Percentiles rank a stretch among this genome's conserved stretches.
Conservation (phyloP, 2,329 filamentous ascomycete species). For the Aspergillus tamarii region DNA sequence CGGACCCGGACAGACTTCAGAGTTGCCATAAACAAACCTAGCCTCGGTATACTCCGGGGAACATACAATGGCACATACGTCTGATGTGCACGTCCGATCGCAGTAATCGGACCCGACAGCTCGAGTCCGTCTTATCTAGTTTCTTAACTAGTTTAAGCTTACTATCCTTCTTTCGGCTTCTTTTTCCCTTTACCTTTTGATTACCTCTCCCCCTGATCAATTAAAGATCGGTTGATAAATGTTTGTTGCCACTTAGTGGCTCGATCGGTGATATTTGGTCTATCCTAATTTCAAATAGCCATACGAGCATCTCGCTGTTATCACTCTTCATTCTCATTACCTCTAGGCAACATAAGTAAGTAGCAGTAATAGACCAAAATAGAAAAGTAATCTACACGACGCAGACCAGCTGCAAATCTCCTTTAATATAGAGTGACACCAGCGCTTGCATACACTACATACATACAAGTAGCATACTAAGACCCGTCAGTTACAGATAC, state of each 20-base stretch:
- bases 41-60: not conserved
- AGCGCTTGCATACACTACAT: not conserved
- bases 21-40: not conserved
- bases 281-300: too few relatives aligned
- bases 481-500: not conserved
- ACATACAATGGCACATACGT: not conserved
- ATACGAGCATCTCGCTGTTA: not conserved
- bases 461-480: not conserved
- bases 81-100: not conserved
- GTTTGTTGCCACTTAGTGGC: not conserved
- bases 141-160: not conserved
- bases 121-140: not conserved
- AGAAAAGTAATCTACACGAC: not conserved
- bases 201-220: not conserved
- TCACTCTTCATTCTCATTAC: not conserved
- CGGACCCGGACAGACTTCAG: too few relatives aligned
- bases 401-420: not conserved
- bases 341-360: not conserved
- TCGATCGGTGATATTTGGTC: not conserved
- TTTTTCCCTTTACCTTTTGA: not conserved
- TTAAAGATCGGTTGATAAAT: not conserved
- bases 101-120: not conserved
- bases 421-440: not conserved
- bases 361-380: not conserved
- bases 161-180: not conserved